Conservation (phyloP, 1,284 basidiomycete species). For the Puccinia hordei region DNA sequence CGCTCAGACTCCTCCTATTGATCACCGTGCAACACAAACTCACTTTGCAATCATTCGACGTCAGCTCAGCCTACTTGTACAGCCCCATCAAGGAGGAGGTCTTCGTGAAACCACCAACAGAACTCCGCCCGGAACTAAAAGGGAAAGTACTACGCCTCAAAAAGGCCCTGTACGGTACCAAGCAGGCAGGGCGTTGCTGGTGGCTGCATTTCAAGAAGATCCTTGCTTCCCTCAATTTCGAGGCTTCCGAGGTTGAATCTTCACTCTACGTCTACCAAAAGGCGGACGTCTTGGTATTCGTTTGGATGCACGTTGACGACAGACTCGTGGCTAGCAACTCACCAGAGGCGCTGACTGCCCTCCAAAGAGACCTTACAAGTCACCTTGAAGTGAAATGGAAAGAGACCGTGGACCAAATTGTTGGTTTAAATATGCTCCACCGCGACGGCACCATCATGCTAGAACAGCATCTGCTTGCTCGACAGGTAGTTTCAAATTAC, state of each 20-base stretch:
- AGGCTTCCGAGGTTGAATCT: neutral
- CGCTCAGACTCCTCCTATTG: neutral
- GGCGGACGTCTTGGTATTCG: neutral
- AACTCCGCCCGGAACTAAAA: neutral
- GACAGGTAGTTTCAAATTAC: too few species aligned
- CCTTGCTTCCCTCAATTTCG: neutral
- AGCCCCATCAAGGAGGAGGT: conserved; percentile 31
- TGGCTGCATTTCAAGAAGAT: conserved; percentile 10
- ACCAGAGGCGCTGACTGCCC: too few species aligned
- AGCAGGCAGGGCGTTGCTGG: conserved; percentile 26
- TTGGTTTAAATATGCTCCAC: too few species aligned
- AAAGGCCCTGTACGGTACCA: conserved; percentile 29
- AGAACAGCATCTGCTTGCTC: too few species aligned
- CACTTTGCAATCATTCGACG: neutral
- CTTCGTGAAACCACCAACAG: neutral
- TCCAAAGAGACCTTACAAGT: too few species aligned
- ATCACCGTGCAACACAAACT: neutral
- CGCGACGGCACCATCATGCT: neutral
- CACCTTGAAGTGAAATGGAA: neutral
- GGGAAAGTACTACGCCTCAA: neutral
- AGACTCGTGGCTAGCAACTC: neutral
- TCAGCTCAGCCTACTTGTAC: conserved; percentile 20
- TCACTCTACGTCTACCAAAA: neutral
- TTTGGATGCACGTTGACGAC: conserved; percentile 40
- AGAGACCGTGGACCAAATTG: neutral